A percentile compares a stretch with the other conserved stretches of the same genome.
phyloP scores from a whole-genome alignment of 257 asterid species.

The Orobanche coerulescens region DNA sequence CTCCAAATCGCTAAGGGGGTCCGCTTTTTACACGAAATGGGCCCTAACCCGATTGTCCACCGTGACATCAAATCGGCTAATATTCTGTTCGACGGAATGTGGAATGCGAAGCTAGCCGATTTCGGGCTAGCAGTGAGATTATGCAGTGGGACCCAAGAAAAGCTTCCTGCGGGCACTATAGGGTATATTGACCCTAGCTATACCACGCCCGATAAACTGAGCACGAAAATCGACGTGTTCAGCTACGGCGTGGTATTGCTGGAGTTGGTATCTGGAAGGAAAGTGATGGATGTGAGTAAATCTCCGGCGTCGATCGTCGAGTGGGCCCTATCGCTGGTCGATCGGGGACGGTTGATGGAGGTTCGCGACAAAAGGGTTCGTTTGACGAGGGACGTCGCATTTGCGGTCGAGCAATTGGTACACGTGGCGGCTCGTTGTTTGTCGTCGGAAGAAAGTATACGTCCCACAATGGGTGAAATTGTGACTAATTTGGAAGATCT shows the following conservation, averaged over 20 bases:
- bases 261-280: slow-evolving; percentile 46
- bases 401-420: slow-evolving; percentile 24
- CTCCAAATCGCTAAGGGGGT: slow-evolving; percentile 41
- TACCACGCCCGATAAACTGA: slow-evolving; percentile 44
- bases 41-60: slow-evolving; percentile 40
- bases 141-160: slow-evolving; percentile 8
- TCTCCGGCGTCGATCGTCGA: slow-evolving; percentile 58
- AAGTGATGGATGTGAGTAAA: slow-evolving; percentile 41
- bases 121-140: slow-evolving; percentile 47
- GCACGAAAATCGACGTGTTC: slow-evolving; percentile 54
- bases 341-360: slow-evolving; percentile 25
- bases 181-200: slow-evolving; percentile 73
- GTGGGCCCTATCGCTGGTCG: slow-evolving; percentile 50
- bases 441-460: slow-evolving; percentile 19
- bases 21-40: slow-evolving; percentile 39
- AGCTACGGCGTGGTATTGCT: slow-evolving; percentile 65
- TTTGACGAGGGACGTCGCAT: slow-evolving; percentile 22
- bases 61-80: slow-evolving; percentile 69
- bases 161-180: slow-evolving; percentile 61
- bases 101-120: slow-evolving; percentile 57
- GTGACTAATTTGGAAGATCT: slow-evolving; percentile 31
- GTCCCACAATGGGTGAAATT: slow-evolving; percentile 50
- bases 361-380: slow-evolving; percentile 37
- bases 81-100: slow-evolving; percentile 35
- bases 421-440: slow-evolving; percentile 45